Percentiles rank a stretch among this genome's conserved stretches.
These are phyloP conservation scores for Dioszegia crocea DNA, from an alignment of 768 basidiomycete species.

Conservation along the genomic window DNA sequence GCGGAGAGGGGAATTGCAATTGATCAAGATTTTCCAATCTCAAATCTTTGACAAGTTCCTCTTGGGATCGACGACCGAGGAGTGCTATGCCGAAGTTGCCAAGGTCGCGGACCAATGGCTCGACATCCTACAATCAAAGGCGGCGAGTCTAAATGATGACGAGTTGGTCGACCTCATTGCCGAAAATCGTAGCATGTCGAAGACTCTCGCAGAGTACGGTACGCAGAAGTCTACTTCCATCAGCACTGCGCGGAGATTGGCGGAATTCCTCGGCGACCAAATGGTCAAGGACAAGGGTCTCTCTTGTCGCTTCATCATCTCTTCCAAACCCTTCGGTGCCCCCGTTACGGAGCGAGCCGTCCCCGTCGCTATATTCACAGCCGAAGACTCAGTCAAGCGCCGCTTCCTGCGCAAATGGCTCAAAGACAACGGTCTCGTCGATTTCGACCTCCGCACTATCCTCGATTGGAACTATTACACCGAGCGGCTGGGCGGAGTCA, in stretches of 20 bases:
- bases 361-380: slow-evolving; percentile 95
- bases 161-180: slow-evolving; percentile 97
- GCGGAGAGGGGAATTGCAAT: slow-evolving; percentile 90
- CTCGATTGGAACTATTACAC: slow-evolving; percentile 99
- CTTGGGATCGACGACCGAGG: slow-evolving; percentile 84
- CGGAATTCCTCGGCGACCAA: slow-evolving; percentile 93
- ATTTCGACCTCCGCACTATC: slow-evolving; percentile 88
- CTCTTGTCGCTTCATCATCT: slow-evolving; percentile 98
- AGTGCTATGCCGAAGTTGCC: slow-evolving; percentile 92
- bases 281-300: slow-evolving; percentile 99
- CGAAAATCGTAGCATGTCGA: slow-evolving; percentile 97
- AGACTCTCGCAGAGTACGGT: slow-evolving; percentile 90
- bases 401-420: slow-evolving; percentile 93
- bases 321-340: slow-evolving; percentile 81
- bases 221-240: slow-evolving; percentile 98
- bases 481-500: slow-evolving; percentile 92
- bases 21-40: slow-evolving; percentile 99
- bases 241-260: slow-evolving; percentile 86
- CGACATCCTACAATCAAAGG: slow-evolving; percentile 84
- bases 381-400: slow-evolving; percentile 84
- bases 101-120: slow-evolving; percentile 94
- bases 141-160: slow-evolving; percentile 76
- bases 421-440: slow-evolving; percentile 79
- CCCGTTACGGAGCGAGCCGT: slow-evolving; percentile 96
- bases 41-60: slow-evolving; percentile 98